Base-by-base conservation (phyloP, 805 yeast species). In the Kuraishia hungarica region DNA sequence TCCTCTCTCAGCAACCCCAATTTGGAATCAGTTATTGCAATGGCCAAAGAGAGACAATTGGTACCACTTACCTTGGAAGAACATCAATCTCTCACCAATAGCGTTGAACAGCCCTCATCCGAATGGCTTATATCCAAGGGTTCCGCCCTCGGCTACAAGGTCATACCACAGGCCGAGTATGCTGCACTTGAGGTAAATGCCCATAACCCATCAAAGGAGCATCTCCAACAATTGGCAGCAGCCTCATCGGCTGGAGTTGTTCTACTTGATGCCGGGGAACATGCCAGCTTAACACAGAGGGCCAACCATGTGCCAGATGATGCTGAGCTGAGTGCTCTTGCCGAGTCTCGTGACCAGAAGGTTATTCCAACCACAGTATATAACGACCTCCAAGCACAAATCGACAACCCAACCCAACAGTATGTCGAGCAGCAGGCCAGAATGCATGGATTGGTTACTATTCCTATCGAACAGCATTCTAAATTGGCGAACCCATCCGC, bases 301-400 rank as follows among this genome's bases (percentile, higher is more conserved):
- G 43, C 43, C 43, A 35, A 35, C 43, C 43, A 35, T 15, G n/a
- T 35, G 11, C 43, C 43, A 15, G 43, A 35, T 35, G 17, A 35
- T 13, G 3, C 43, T 35, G 43, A 35, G 17, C 17, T 35, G 43
- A 35, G n/a, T 35, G 20, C 39, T 17, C 51, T 50, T 13, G 53
- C 53, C 2, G 26, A 20, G 19, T 51, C 53, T 19, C 48, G 28
- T 39, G 60, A 56, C 13, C 49, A 60, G 54, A 60, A 55, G 6
- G 60, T 61, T 17, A 56, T 64, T 1, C 56, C 56, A 11, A 60
- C 54, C 48, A 57, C 56, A 35, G 58, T 57, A 19, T 61, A 52
- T 51, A 57, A 48, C 13, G 10, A 46, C 21, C 35, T 53, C 2
- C 20, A 20, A 2, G 15, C 19, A 28, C 24, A 46, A 26, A 19